Percentiles rank a stretch among this genome's conserved stretches.
Evolutionary conservation across 306 rosid genomes (phyloP).

Genomic region (Pachyrhizus erosus): DNA sequence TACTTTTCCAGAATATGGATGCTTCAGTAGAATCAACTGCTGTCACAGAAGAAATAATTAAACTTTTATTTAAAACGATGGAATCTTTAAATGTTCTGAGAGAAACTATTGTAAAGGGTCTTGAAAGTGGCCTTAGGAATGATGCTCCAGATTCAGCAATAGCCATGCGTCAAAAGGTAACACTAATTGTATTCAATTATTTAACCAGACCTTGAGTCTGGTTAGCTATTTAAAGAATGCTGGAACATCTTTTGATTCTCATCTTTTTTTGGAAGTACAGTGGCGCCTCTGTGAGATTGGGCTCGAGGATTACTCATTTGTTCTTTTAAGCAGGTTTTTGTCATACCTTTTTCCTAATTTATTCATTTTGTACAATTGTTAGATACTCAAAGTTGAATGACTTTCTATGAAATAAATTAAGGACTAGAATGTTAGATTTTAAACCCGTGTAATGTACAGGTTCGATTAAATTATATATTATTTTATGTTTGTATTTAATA

Average conservation of each 20-base stretch:
- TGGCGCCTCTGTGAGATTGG: conserved; percentile 99
- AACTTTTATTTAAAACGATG: conserved; percentile 74
- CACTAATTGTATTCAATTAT: conserved; percentile 37
- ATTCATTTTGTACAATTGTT: conserved; percentile 33
- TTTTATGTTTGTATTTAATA: too few species aligned
- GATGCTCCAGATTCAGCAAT: conserved; percentile 97
- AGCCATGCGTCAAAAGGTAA: conserved; percentile 98
- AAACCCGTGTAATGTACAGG: too few species aligned
- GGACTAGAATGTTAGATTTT: too few species aligned
- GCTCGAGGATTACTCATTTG: conserved; percentile 94
- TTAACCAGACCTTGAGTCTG: conserved; percentile 28
- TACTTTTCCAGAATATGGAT: conserved; percentile 76
- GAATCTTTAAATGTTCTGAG: conserved; percentile 78
- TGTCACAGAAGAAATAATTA: conserved; percentile 50
- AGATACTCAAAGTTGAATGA: conserved; percentile 17
- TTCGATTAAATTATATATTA: too few species aligned
- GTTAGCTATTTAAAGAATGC: conserved; percentile 35
- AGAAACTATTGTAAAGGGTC: conserved; percentile 75
- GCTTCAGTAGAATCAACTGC: conserved; percentile 58
- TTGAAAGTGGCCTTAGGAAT: conserved; percentile 98
- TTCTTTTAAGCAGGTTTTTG: conserved; percentile 88
- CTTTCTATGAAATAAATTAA: conserved; percentile 32
- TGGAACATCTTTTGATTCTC: conserved; percentile 39
- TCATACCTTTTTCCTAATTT: conserved; percentile 36
- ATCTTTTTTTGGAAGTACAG: conserved; percentile 55